phyloP scores from a whole-genome alignment of 2,329 filamentous ascomycete species.

The Nigrospora sphaerica region DNA sequence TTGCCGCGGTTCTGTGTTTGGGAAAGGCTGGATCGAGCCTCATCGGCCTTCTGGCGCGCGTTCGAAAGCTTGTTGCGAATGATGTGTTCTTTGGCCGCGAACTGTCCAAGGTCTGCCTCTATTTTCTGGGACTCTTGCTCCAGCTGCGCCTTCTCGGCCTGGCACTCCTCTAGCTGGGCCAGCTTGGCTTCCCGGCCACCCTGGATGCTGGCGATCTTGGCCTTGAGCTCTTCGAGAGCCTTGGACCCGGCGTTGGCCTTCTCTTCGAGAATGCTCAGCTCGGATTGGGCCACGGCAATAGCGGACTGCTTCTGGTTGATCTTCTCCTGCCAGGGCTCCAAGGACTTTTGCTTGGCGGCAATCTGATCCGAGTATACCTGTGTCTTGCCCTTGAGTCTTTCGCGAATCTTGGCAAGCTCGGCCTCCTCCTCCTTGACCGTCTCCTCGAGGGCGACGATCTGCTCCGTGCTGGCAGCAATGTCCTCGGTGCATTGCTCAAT shows the following conservation, averaged over 20 bases:
- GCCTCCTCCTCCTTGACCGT: conserved; percentile 73
- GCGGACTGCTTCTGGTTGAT: conserved; percentile 94
- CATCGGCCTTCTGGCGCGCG: conserved; percentile 89
- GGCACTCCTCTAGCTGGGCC: conserved; percentile 68
- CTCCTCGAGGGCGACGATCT: conserved; percentile 70
- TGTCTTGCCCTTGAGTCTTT: conserved; percentile 89
- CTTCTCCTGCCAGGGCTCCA: conserved; percentile 95
- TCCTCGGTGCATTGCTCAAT: conserved; percentile 73
- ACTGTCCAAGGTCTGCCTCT: conserved; percentile 63
- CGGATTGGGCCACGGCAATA: conserved; percentile 90
- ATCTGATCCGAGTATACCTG: conserved; percentile 92
- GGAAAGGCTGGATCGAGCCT: conserved; percentile 83
- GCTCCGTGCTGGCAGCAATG: conserved; percentile 66
- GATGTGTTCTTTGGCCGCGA: conserved; percentile 72
- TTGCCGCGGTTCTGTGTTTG: conserved; percentile 90
- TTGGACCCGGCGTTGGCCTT: conserved; percentile 82
- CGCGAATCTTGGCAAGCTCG: conserved; percentile 75
- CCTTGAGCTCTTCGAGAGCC: conserved; percentile 74
- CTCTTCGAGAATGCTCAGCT: conserved; percentile 85
- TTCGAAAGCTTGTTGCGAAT: conserved; percentile 80
- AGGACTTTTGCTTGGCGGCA: conserved; percentile 80
- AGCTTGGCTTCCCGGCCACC: conserved; percentile 65
- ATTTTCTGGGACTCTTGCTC: conserved; percentile 69
- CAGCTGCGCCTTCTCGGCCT: conserved; percentile 62
- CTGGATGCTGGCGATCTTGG: conserved; percentile 69